Percentiles rank a stretch among this genome's conserved stretches.
Evolutionary conservation across 1,284 basidiomycete species (phyloP).

Genomic region (Rhodotorula sp.): DNA sequence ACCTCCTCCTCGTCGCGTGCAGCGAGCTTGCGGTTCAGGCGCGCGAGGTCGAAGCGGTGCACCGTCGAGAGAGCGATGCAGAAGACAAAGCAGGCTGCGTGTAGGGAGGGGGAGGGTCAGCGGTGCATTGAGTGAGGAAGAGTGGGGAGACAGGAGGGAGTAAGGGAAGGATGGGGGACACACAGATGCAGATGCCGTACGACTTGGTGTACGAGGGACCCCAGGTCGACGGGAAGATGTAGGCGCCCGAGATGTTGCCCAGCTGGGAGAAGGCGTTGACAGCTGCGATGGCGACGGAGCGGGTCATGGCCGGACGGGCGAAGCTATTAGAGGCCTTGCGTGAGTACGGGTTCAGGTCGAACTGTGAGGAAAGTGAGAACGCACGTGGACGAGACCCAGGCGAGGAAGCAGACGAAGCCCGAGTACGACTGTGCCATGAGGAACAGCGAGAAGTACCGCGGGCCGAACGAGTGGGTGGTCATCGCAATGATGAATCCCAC

Average conservation of each 20-base stretch:
- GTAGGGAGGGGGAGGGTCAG: not conserved
- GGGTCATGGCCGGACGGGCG: slow-evolving; percentile 52
- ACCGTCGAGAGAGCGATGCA: slow-evolving; percentile 31
- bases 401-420: slow-evolving; percentile 48
- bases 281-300: slow-evolving; percentile 52
- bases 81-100: slow-evolving; percentile 21
- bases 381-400: slow-evolving; percentile 49
- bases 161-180: not conserved
- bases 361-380: not conserved
- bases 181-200: slow-evolving; percentile 25
- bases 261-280: slow-evolving; percentile 53
- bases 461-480: slow-evolving; percentile 49
- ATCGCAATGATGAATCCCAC: slow-evolving; percentile 59
- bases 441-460: slow-evolving; percentile 55
- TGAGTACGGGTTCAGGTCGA: not conserved
- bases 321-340: slow-evolving; percentile 26
- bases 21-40: slow-evolving; percentile 38
- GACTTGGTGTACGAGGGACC: slow-evolving; percentile 33
- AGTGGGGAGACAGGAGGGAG: no score
- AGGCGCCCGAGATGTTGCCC: slow-evolving; percentile 48
- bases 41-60: slow-evolving; percentile 36
- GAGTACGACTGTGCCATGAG: slow-evolving; percentile 65
- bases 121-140: no score
- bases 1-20: slow-evolving; percentile 20
- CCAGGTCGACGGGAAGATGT: slow-evolving; percentile 40